These are phyloP conservation scores for Acorus calamus DNA, from an alignment of 106 monocot species.

Conservation along the genomic window DNA sequence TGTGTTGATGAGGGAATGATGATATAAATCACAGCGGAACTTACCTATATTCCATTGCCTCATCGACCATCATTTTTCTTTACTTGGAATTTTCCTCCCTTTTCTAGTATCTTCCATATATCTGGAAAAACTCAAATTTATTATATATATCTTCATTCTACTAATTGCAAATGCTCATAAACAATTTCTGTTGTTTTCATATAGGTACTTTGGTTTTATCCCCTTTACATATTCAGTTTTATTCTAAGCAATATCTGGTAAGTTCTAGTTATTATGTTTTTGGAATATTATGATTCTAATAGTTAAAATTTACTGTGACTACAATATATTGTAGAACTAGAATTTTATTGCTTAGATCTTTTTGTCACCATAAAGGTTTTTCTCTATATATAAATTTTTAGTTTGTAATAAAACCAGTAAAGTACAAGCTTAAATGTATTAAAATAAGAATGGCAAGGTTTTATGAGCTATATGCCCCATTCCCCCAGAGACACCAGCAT, in stretches of 20 bases:
- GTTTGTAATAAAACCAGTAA: too few relatives aligned
- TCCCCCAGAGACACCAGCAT: too few relatives aligned
- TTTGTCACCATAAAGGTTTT: not conserved
- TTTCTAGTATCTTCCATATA: not conserved
- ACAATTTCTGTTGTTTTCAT: slow-evolving; percentile 9
- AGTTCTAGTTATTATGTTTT: slow-evolving; percentile 1
- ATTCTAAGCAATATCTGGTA: slow-evolving; percentile 87
- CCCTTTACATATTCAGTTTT: slow-evolving; percentile 85
- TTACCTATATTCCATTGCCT: not conserved
- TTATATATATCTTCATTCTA: too few relatives aligned
- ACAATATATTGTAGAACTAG: too few relatives aligned
- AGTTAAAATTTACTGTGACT: too few relatives aligned
- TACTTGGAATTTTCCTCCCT: not conserved
- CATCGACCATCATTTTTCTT: not conserved
- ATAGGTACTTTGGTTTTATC: slow-evolving; percentile 95
- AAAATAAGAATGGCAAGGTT: too few relatives aligned
- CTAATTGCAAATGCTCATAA: too few relatives aligned
- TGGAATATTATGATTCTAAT: too few relatives aligned
- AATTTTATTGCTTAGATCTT: not conserved
- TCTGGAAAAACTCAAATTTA: not conserved
- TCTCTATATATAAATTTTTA: not conserved
- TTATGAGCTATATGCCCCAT: too few relatives aligned
- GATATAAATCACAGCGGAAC: too few relatives aligned
- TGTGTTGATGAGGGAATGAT: too few relatives aligned
- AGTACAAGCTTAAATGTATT: too few relatives aligned